Evolutionary conservation across 176 grass and related monocot genomes (phyloP).

Genomic region (Paspalum vaginatum): DNA sequence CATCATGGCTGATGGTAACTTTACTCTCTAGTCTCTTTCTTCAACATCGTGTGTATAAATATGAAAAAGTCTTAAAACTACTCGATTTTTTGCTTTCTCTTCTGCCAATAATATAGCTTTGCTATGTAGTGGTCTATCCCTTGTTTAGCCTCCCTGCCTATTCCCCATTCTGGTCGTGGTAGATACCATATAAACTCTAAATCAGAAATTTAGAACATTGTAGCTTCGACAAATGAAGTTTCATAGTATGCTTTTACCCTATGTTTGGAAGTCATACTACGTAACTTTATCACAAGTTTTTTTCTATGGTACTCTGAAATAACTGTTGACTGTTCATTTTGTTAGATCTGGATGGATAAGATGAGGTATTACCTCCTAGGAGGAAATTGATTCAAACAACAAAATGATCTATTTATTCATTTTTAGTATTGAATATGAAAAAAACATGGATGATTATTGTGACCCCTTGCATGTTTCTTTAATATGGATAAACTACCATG

Average conservation of each 20-base stretch:
- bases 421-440: too few species aligned
- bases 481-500: too few species aligned
- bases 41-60: constrained; percentile 3
- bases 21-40: constrained; percentile 46
- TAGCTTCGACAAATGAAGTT: constrained; percentile 21
- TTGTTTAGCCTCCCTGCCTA: background rate
- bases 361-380: too few species aligned
- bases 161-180: constrained; percentile 23
- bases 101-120: background rate
- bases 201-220: background rate
- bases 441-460: too few species aligned
- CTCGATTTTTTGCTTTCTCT: background rate
- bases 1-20: constrained; percentile 66
- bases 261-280: background rate
- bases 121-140: background rate
- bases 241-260: background rate
- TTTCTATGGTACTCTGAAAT: too few species aligned
- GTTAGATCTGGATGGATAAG: too few species aligned
- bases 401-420: too few species aligned
- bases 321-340: too few species aligned
- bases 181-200: background rate
- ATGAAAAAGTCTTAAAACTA: background rate
- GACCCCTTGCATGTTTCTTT: too few species aligned
- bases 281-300: background rate
- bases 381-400: too few species aligned